Base-by-base conservation (phyloP, 306 rosid genomes). In the Sicyos baderoa region DNA sequence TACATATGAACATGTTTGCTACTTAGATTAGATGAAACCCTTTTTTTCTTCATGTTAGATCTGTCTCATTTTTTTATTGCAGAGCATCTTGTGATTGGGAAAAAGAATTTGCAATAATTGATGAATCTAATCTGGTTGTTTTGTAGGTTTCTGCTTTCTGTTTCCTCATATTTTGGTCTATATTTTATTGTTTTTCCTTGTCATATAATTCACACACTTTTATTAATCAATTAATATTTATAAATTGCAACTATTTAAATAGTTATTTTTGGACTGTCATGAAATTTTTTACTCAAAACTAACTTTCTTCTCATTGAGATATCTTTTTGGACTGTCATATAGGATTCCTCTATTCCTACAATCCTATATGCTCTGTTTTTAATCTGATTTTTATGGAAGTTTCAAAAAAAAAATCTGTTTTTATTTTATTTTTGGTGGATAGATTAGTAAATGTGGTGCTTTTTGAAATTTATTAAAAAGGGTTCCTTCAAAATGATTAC, bases 11-110 rank as follows among this genome's bases (percentile, higher is more conserved):
- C 32, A 19, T 65, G 70, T 65, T 9, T 64, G n/a, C 48, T 63
- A 0, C 52, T 10, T 63, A 37, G 11, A 63, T 32, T 10, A 9
- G 29, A 61, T 32, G 48, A 35, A 60, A 7, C 69, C 7, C 32
- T 11, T 63, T 37, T 54, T 19, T 29, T 29, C 42, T 58, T 58
- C 19, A 18, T 65, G 53, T 64, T 50, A 37, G 48, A 35, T 44
- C 12, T 64, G 29, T 64, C 35, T 64, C 3, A 0, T 65, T 25
- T 44, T 64, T 45, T 65, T 9, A 5, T 13, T 42, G 27, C 11
- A 64, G 50, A 40, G 52, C 70, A 21, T 66, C 21, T 66, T 45
- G 18, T 66, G 37, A 35, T 48, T 67, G 42, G 42, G 42, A n/a
- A 45, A 67, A 67, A 4, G 1, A 48, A 23, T 0, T 16, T 7